These are phyloP conservation scores for Bertia moriformis DNA, from an alignment of 2,329 filamentous ascomycete species.

Conservation along the genomic window DNA sequence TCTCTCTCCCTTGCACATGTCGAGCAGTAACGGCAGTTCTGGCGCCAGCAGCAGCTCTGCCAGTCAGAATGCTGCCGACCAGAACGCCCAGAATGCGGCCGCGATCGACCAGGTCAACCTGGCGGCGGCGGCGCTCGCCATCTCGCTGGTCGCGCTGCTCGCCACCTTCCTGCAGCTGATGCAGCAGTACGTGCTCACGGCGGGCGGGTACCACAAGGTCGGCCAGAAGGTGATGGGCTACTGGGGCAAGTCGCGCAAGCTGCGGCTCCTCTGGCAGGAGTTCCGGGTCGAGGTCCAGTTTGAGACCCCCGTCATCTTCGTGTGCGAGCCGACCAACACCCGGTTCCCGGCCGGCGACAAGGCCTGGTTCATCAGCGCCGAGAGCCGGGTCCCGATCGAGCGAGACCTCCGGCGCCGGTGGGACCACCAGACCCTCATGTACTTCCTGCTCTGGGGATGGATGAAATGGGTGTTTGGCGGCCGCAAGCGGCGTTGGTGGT, in stretches of 20 bases:
- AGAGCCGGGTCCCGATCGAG: background rate
- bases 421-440: background rate
- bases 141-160: slow-evolving; percentile 29
- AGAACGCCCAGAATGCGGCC: no score
- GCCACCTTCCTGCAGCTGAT: slow-evolving; percentile 30
- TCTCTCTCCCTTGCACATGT: no score
- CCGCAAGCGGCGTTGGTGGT: background rate
- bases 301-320: slow-evolving; percentile 33
- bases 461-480: background rate
- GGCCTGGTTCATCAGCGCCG: background rate
- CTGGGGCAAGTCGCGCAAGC: slow-evolving; percentile 24
- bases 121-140: slow-evolving; percentile 26
- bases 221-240: slow-evolving; percentile 29
- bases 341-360: background rate
- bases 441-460: background rate
- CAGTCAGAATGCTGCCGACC: no score
- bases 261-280: slow-evolving; percentile 24
- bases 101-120: background rate
- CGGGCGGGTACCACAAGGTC: slow-evolving; percentile 31
- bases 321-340: slow-evolving; percentile 24
- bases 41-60: no score
- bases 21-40: no score
- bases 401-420: background rate
- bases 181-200: slow-evolving; percentile 33
- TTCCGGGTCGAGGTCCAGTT: slow-evolving; percentile 33